phyloP scores from a whole-genome alignment of 768 basidiomycete species.

The Nidula microcarpa region DNA sequence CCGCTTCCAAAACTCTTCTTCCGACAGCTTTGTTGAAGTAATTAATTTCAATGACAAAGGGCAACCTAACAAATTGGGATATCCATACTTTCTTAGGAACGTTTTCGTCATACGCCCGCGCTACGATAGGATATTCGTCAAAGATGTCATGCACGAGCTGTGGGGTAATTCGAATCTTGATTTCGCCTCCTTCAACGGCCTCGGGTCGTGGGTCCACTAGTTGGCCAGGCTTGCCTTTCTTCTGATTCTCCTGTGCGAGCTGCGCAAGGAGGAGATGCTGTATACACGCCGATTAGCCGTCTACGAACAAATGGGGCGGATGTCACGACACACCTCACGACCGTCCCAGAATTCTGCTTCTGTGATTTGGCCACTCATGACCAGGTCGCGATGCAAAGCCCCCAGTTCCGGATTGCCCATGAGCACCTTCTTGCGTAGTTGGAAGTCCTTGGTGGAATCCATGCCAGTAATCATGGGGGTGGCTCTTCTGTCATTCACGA shows the following conservation, averaged over 20 bases:
- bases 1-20: constrained; percentile 93
- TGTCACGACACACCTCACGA: constrained; percentile 76
- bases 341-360: constrained; percentile 98
- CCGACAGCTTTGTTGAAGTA: constrained; percentile 61
- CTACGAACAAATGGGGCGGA: constrained; percentile 6
- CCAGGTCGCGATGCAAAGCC: constrained; percentile 82
- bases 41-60: constrained; percentile 1
- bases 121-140: constrained; percentile 95
- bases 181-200: constrained; percentile 78
- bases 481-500: constrained; percentile 47
- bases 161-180: constrained; percentile 87
- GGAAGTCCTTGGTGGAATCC: constrained; percentile 66
- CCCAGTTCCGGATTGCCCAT: constrained; percentile 76
- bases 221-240: constrained; percentile 79
- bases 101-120: constrained; percentile 88
- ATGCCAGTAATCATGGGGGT: constrained; percentile 55
- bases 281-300: constrained; percentile 10
- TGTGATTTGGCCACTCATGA: constrained; percentile 78
- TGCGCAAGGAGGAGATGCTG: constrained; percentile 78
- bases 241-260: constrained; percentile 68
- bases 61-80: constrained; percentile 5
- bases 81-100: constrained; percentile 76
- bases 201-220: constrained; percentile 88
- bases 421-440: constrained; percentile 76
- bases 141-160: constrained; percentile 95